A percentile compares a stretch with the other conserved stretches of the same genome.
Evolutionary conservation across 495 filamentous ascomycete genomes (phyloP).

Genomic region (Xanthoparmelia taractica): DNA sequence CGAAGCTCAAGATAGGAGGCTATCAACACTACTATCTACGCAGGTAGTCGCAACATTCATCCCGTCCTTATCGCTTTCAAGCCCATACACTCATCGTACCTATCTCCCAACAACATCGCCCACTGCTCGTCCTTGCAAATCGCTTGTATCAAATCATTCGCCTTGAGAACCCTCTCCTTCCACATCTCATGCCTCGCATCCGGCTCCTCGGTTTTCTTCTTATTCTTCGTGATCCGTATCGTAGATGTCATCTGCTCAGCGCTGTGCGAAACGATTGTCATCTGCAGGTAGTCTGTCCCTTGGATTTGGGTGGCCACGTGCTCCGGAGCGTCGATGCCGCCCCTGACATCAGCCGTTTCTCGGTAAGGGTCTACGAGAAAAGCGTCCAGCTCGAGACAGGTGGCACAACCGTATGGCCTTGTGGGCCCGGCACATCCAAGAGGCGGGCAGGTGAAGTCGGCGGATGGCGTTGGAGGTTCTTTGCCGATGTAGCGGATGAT

Average conservation of each 20-base stretch:
- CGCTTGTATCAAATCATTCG: not conserved
- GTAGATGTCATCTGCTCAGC: not conserved
- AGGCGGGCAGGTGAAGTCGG: not conserved
- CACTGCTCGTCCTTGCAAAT: not conserved
- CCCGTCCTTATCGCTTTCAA: not conserved
- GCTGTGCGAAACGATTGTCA: not conserved
- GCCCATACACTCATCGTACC: not conserved
- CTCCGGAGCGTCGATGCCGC: conserved; percentile 1
- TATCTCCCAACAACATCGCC: not conserved
- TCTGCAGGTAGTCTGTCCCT: not conserved
- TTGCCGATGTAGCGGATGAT: not conserved
- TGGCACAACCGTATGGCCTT: not conserved
- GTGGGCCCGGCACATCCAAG: not conserved
- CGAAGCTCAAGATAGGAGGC: too few species aligned
- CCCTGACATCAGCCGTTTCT: not conserved
- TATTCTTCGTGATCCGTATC: not conserved
- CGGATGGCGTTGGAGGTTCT: not conserved
- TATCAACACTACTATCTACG: too few species aligned
- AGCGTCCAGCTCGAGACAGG: not conserved
- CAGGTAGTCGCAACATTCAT: too few species aligned
- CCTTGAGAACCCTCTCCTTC: not conserved
- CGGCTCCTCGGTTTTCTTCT: not conserved
- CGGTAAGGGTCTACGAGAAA: not conserved
- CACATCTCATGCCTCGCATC: not conserved
- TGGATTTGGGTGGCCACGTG: not conserved